Percentiles rank a stretch among this genome's conserved stretches.
Conservation (phyloP, 495 filamentous ascomycete species). For the Cairneyella variabilis region DNA sequence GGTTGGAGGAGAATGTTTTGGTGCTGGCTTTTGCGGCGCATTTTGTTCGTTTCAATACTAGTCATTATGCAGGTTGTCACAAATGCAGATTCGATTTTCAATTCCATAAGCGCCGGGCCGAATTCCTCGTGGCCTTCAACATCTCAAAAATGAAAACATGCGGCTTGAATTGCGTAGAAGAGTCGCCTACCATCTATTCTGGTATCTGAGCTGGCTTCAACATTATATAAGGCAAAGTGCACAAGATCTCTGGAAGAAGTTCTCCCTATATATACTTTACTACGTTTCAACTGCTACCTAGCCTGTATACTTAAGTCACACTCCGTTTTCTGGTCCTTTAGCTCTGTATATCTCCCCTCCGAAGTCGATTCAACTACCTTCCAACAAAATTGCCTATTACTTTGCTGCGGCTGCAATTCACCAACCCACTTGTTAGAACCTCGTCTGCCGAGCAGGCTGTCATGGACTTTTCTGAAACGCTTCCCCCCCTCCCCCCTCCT, state of each 20-base stretch:
- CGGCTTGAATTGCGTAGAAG: background rate
- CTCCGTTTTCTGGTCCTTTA: background rate
- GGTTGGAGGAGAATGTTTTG: background rate
- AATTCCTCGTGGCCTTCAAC: background rate
- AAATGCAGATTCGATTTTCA: background rate
- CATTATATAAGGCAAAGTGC: background rate
- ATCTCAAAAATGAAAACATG: background rate
- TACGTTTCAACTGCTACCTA: background rate
- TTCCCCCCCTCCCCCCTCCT: too few relatives aligned
- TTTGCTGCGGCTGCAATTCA: background rate
- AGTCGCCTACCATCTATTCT: background rate
- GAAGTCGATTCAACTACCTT: background rate
- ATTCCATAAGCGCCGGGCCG: background rate
- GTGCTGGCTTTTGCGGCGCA: background rate
- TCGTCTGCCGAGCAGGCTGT: background rate
- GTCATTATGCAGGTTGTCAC: background rate
- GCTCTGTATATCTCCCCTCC: background rate
- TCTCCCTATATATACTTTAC: background rate
- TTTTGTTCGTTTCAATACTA: background rate
- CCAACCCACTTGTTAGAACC: background rate
- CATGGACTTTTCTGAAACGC: background rate
- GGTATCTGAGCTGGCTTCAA: background rate
- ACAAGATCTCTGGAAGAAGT: background rate
- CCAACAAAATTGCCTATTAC: background rate
- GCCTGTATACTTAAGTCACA: background rate